Evolutionary conservation across 2,329 filamentous ascomycete species (phyloP).

Genomic region (Pseudocercospora eumusae): DNA sequence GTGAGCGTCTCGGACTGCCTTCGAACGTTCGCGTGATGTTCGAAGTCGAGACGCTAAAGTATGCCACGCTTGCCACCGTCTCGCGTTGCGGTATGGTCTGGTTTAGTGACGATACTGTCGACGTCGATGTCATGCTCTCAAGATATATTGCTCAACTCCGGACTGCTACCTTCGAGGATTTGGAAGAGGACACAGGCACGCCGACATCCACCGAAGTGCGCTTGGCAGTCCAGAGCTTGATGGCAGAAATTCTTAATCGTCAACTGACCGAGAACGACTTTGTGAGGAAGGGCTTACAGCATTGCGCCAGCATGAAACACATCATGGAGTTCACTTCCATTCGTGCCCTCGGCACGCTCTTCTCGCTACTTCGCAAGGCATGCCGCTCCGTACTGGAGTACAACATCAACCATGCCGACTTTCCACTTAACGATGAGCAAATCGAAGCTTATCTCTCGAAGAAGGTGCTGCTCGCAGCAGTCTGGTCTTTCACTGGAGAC

Average conservation of each 20-base stretch:
- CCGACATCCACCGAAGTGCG: slow-evolving; percentile 54
- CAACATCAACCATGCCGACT: slow-evolving; percentile 90
- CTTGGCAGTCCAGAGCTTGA: slow-evolving; percentile 76
- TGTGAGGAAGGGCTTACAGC: slow-evolving; percentile 71
- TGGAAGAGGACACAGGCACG: slow-evolving; percentile 87
- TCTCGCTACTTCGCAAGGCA: slow-evolving; percentile 92
- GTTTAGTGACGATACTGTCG: slow-evolving; percentile 98
- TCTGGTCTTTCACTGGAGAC: slow-evolving; percentile 95
- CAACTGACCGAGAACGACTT: slow-evolving; percentile 79
- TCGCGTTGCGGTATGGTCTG: slow-evolving; percentile 99
- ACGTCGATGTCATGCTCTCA: slow-evolving; percentile 84
- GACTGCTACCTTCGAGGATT: slow-evolving; percentile 83
- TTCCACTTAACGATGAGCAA: slow-evolving; percentile 86
- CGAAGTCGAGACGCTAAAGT: slow-evolving; percentile 96
- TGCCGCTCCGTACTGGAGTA: slow-evolving; percentile 93
- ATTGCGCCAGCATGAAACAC: slow-evolving; percentile 78
- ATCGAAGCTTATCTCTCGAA: slow-evolving; percentile 88
- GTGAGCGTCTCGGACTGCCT: slow-evolving; percentile 93
- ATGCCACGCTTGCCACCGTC: slow-evolving; percentile 96
- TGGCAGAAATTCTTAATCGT: slow-evolving; percentile 75
- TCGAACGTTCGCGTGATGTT: slow-evolving; percentile 99
- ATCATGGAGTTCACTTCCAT: slow-evolving; percentile 98
- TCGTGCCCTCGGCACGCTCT: slow-evolving; percentile 86
- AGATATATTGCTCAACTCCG: slow-evolving; percentile 86
- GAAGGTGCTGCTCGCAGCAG: slow-evolving; percentile 86